Percentiles rank a stretch among this genome's conserved stretches.
phyloP scores from a whole-genome alignment of 2,329 filamentous ascomycete genomes.

The Alternaria triticimaculans region DNA sequence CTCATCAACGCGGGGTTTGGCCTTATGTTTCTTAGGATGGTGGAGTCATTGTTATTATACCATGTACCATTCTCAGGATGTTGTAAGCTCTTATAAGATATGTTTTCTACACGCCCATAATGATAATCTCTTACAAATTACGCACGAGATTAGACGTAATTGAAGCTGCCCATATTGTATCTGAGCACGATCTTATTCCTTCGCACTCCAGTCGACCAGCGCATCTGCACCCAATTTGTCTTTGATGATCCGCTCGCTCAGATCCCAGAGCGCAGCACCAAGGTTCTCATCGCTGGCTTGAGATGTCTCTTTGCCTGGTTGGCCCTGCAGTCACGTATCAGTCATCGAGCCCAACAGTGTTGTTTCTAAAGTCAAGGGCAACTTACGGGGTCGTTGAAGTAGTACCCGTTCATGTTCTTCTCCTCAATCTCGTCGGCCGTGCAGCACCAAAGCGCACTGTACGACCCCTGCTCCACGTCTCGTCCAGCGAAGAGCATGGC shows the following conservation, averaged over 20 bases:
- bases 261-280: slow-evolving; percentile 50
- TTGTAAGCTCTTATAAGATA: not conserved
- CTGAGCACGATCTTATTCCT: not conserved
- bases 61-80: not conserved
- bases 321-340: slow-evolving; percentile 3
- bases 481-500: slow-evolving; percentile 47
- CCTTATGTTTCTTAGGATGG: not conserved
- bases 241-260: slow-evolving; percentile 50
- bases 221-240: slow-evolving; percentile 52
- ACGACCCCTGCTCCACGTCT: slow-evolving; percentile 53
- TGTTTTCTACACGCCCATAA: not conserved
- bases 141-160: not conserved
- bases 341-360: not conserved
- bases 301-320: slow-evolving; percentile 48
- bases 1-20: not conserved
- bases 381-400: slow-evolving; percentile 49
- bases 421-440: slow-evolving; percentile 53
- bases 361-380: not conserved
- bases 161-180: not conserved
- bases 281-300: slow-evolving; percentile 52
- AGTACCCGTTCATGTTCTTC: slow-evolving; percentile 53
- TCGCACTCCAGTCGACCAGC: slow-evolving; percentile 43
- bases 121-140: not conserved
- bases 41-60: not conserved
- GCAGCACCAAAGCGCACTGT: slow-evolving; percentile 51